Base-by-base conservation (phyloP, 805 yeast genomes). In the Wickerhamomyces alni region DNA sequence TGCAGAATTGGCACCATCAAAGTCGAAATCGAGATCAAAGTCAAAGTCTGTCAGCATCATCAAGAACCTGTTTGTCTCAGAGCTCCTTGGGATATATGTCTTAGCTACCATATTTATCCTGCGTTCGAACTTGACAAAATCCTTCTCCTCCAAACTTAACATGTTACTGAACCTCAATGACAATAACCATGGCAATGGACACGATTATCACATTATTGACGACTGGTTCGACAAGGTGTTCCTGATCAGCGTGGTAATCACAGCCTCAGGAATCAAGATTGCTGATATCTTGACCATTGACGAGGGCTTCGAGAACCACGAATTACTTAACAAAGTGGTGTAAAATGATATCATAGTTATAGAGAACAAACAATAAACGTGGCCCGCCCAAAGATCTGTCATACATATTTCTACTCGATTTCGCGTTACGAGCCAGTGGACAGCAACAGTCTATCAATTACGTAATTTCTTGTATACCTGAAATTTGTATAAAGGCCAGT, bases 191-290 rank as follows among this genome's bases (percentile, higher is more conserved):
- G 33, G 41, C 3, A 41, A 38, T 9, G 24, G 24, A 21, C 26
- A 47, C 32, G 54, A 45, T 30, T 44, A 47, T 32, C 34, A 18
- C 35, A 48, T 31, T 43, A 59, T 66, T 28, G 70, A 67, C 40
- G 51, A 55, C 22, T 67, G 72, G 72, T 67, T 66, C 44, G 70
- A 67, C 38, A 58, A 63, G 36, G 54, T 64, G 17, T 67, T 53
- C 44, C 56, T 66, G 12, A 30, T 51, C 2, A 50, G 62, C 15
- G 63, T 65, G 25, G 40, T 60, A 1, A 26, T 57, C 8, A 61
- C 70, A 1, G 44, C 49, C 1, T 30, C 46, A 3, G 45, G 45
- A 2, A 54, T 52, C 10, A 44, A 44, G 19, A 26, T 53, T 5
- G 46, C 51, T 19, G 58, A 55, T 24, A 34, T 39, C 8, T 42